Base-by-base conservation (phyloP, 192 early-diverging fungal species). In the Allomyces arbusculus region DNA sequence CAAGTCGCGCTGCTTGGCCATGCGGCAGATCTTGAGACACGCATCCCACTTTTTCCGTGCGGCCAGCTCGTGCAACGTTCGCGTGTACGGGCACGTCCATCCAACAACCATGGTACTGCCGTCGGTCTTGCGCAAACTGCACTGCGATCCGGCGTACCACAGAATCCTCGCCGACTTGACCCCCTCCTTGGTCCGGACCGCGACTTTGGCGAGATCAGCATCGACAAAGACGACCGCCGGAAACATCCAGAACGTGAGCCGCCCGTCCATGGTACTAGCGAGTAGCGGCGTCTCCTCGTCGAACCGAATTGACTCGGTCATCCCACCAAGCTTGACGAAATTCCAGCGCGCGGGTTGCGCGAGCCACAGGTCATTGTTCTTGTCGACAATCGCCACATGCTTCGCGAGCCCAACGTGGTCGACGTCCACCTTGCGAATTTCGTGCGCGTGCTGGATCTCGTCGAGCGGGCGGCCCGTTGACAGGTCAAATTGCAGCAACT, bases 241-340 rank as follows among this genome's bases (percentile, higher is more conserved):
- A 67, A 82, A 82, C 50, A 77, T 80, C 82, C 82, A 83, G 0
- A 82, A 73, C 40, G 77, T 72, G 25, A 81, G 75, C 67, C 79
- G 79, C 43, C 72, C 68, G 69, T 83, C 82, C 67, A 80, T 72
- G 23, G 82, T 74, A 7, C 77, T 74, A 10, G 71, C 69, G 11
- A 83, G 67, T 63, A 78, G 62, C 65, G 82, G 78, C 2, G 68
- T 68, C 3, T 58, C 68, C 43, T 83, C 82, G 43, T 80, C 76
- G 65, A 82, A 82, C 82, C 82, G 82, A 63, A 78, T 74, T 20
- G 77, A 77, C 33, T 83, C 82, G 16, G 82, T 79, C 82, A 83
- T 83, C 5, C 72, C 79, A 5, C 77, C 80, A 69, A 65, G 64
- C 61, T 67, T 43, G 23, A 23, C 40, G 10, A 43, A 20, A 14